A percentile compares a stretch with the other conserved stretches of the same genome.
phyloP scores from a whole-genome alignment of 164 flowering plant species.

The Cinnamomum chago region DNA sequence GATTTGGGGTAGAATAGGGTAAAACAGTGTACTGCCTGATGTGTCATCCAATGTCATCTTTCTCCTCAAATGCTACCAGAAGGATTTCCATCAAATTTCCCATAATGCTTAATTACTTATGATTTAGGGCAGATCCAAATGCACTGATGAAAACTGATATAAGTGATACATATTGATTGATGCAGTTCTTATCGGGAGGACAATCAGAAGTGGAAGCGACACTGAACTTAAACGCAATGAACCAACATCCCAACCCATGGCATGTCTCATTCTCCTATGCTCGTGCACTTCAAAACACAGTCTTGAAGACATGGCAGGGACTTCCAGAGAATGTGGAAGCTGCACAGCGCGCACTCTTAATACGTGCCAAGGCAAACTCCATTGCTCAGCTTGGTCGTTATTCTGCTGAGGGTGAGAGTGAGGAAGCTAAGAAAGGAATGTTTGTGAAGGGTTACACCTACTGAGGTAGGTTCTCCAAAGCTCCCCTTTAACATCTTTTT shows the following conservation, averaged over 20 bases:
- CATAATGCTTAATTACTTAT: not conserved
- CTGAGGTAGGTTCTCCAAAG: conserved; percentile 18
- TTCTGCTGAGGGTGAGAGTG: conserved; percentile 68
- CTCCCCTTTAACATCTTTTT: not conserved
- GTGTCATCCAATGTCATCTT: not conserved
- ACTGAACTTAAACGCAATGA: conserved; percentile 77
- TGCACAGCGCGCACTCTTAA: conserved; percentile 59
- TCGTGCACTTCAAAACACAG: conserved; percentile 73
- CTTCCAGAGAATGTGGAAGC: conserved; percentile 68
- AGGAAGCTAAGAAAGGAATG: conserved; percentile 82
- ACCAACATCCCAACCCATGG: conserved; percentile 87
- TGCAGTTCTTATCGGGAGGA: conserved; percentile 82
- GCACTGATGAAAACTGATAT: not conserved
- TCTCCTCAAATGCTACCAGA: not conserved
- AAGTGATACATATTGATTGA: not conserved
- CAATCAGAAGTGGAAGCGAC: conserved; percentile 84
- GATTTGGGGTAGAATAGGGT: not conserved
- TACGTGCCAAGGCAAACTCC: conserved; percentile 82
- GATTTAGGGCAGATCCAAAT: not conserved
- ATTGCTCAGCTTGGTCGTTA: conserved; percentile 79
- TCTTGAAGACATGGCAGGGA: conserved; percentile 82
- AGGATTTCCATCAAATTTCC: not conserved
- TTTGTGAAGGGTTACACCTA: conserved; percentile 80
- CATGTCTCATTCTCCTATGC: conserved; percentile 88
- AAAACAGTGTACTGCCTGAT: not conserved